phyloP scores from a whole-genome alignment of 2,329 filamentous ascomycete genomes.

The Emergomyces pasteurianus region DNA sequence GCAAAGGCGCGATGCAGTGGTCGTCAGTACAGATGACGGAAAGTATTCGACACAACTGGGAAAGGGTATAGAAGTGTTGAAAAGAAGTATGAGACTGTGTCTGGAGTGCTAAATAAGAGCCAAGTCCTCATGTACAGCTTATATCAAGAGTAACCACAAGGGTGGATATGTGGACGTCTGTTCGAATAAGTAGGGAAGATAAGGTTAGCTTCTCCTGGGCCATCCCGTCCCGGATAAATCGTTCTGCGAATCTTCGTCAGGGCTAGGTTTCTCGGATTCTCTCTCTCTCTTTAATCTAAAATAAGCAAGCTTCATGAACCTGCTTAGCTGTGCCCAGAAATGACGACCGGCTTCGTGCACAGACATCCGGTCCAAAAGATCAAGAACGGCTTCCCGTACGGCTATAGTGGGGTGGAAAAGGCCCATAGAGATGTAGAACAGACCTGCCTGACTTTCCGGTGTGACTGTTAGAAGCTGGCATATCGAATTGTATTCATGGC shows the following conservation, averaged over 20 bases:
- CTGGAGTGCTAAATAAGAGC: not conserved
- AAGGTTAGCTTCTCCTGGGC: slow-evolving; percentile 15
- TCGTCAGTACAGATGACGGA: not conserved
- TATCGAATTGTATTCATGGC: slow-evolving; percentile 72
- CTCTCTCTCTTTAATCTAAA: slow-evolving; percentile 61
- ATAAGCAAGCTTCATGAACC: slow-evolving; percentile 80
- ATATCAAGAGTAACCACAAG: not conserved
- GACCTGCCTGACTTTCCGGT: slow-evolving; percentile 71
- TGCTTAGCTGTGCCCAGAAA: slow-evolving; percentile 77
- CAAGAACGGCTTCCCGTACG: slow-evolving; percentile 65
- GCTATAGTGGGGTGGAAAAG: slow-evolving; percentile 80
- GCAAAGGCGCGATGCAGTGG: not conserved
- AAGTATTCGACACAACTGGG: not conserved
- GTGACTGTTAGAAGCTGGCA: slow-evolving; percentile 72
- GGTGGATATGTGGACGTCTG: not conserved
- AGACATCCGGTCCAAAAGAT: slow-evolving; percentile 68
- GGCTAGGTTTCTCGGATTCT: slow-evolving; percentile 16
- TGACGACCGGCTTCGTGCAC: slow-evolving; percentile 84
- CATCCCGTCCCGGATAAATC: slow-evolving; percentile 9
- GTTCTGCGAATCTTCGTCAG: slow-evolving; percentile 21
- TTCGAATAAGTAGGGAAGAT: not conserved
- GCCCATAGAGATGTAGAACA: slow-evolving; percentile 84
- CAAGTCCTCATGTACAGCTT: not conserved
- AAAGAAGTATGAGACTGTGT: not conserved
- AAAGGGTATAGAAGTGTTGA: not conserved